Conservation (phyloP, 2,329 filamentous ascomycete species). For the Pseudogymnoascus sp. region DNA sequence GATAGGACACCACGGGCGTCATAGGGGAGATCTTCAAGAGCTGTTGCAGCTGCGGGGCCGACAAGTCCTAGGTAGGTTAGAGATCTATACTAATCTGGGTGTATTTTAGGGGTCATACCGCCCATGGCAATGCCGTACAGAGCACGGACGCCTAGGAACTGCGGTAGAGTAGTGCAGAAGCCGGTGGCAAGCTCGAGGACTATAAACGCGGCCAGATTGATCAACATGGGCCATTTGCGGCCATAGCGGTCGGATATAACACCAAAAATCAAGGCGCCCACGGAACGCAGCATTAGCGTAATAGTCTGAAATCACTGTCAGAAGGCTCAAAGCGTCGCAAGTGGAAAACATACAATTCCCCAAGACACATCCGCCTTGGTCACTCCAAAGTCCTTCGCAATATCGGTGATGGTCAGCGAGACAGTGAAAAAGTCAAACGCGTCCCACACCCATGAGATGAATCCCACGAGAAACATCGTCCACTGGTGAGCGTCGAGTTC, state of each 20-base stretch:
- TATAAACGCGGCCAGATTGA: constrained; percentile 64
- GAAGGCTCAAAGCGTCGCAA: not conserved
- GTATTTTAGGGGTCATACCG: constrained; percentile 32
- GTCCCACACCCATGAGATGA: constrained; percentile 42
- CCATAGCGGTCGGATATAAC: constrained; percentile 43
- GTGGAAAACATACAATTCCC: constrained; percentile 37
- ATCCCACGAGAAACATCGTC: constrained; percentile 22
- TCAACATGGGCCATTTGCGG: constrained; percentile 60
- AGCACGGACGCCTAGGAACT: constrained; percentile 62
- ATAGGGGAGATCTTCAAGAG: constrained; percentile 49
- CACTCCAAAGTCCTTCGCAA: constrained; percentile 44
- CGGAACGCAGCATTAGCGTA: constrained; percentile 27
- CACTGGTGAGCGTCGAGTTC: constrained; percentile 26
- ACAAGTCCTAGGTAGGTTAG: constrained; percentile 37
- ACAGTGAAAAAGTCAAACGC: constrained; percentile 61
- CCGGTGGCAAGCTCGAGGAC: constrained; percentile 49
- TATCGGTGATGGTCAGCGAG: constrained; percentile 46
- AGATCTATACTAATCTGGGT: not conserved
- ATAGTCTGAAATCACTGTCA: constrained; percentile 15
- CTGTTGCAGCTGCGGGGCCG: constrained; percentile 69
- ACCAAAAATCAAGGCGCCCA: constrained; percentile 41
- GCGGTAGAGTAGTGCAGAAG: constrained; percentile 18
- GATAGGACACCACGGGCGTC: constrained; percentile 22
- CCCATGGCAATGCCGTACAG: constrained; percentile 77
- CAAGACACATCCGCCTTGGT: constrained; percentile 52